phyloP scores from a whole-genome alignment of 1,284 basidiomycete genomes.

The Ustilago hordei region DNA sequence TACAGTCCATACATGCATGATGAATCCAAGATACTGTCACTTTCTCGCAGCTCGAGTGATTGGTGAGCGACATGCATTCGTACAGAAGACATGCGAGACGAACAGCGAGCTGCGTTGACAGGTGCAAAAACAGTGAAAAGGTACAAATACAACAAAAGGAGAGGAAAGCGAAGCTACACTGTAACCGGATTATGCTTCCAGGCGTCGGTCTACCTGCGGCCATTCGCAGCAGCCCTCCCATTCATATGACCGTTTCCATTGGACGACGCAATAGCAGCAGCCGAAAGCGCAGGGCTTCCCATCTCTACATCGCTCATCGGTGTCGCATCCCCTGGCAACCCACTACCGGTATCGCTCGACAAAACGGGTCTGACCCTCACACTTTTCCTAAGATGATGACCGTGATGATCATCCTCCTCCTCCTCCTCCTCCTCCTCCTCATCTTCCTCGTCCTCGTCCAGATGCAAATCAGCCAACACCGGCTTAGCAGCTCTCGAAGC shows the following conservation, averaged over 20 bases:
- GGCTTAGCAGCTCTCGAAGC: conserved; percentile 49
- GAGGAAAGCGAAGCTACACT: not conserved
- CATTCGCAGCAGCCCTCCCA: conserved; percentile 11
- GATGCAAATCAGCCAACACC: conserved; percentile 36
- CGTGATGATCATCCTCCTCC: conserved; percentile 17
- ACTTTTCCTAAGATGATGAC: conserved; percentile 4
- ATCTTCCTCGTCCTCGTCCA: conserved; percentile 30
- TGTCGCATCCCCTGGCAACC: conserved; percentile 33
- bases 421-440: conserved; percentile 38
- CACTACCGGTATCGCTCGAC: not conserved
- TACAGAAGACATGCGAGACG: not conserved
- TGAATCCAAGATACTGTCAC: not conserved
- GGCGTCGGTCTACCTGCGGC: conserved; percentile 13
- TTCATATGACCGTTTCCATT: conserved; percentile 15
- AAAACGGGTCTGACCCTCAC: conserved; percentile 9
- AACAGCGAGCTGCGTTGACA: not conserved
- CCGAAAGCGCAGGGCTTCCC: conserved; percentile 37
- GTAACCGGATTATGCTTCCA: not conserved
- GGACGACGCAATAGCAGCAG: conserved; percentile 12
- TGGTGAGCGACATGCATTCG: too few relatives aligned
- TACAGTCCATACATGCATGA: not conserved
- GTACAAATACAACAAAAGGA: conserved; percentile 38
- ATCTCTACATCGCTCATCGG: conserved; percentile 47
- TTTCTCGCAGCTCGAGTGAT: too few relatives aligned
- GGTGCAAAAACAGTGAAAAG: not conserved